A percentile compares a stretch with the other conserved stretches of the same genome.
These are phyloP conservation scores for Punctularia strigosozonata DNA, from an alignment of 768 basidiomycete species.

Conservation along the genomic window DNA sequence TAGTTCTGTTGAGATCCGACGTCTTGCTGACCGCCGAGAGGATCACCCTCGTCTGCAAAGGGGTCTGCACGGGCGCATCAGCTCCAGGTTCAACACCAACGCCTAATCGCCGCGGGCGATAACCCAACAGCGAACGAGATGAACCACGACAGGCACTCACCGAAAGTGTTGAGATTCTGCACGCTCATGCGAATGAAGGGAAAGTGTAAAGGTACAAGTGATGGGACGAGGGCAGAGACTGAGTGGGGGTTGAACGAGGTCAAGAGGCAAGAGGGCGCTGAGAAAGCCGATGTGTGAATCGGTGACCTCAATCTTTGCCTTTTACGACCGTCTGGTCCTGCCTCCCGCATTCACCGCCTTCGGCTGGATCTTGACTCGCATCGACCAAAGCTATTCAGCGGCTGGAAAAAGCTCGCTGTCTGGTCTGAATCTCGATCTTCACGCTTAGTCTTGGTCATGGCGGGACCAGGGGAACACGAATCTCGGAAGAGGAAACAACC, in stretches of 20 bases:
- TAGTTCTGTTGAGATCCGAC: slow-evolving; percentile 75
- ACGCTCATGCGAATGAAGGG: slow-evolving; percentile 98
- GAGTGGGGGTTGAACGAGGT: slow-evolving; percentile 25
- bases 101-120: slow-evolving; percentile 11
- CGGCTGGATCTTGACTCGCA: too few species aligned
- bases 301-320: too few species aligned
- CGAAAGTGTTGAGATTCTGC: slow-evolving; percentile 80
- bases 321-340: too few species aligned
- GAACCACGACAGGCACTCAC: slow-evolving; percentile 32
- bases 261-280: too few species aligned
- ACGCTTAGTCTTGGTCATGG: too few species aligned
- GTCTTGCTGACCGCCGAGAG: slow-evolving; percentile 60
- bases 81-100: too few species aligned
- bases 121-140: slow-evolving; percentile 7
- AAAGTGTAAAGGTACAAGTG: slow-evolving; percentile 28
- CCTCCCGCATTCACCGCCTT: too few species aligned
- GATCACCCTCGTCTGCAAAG: slow-evolving; percentile 90
- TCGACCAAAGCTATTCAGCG: too few species aligned
- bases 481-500: slow-evolving; percentile 44
- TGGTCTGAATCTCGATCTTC: too few species aligned
- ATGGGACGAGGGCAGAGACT: slow-evolving; percentile 28
- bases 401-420: too few species aligned
- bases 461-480: slow-evolving; percentile 10
- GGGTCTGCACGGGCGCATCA: slow-evolving; percentile 53
- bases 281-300: too few species aligned